A percentile compares a stretch with the other conserved stretches of the same genome.
Conservation (phyloP, 2,329 filamentous ascomycete genomes). For the Canariomyces notabilis region DNA sequence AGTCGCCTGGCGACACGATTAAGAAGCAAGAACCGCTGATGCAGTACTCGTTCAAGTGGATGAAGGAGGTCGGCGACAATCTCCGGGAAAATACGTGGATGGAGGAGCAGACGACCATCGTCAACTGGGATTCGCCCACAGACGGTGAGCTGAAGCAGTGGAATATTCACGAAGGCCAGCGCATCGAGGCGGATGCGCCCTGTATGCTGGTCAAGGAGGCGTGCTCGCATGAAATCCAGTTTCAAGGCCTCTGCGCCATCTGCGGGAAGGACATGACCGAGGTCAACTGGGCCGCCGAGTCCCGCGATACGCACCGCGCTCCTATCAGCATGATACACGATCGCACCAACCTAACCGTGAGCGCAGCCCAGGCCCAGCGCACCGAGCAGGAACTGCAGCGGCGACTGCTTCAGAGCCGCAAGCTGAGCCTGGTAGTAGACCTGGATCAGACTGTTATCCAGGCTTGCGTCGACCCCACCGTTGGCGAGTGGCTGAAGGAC, state of each 20-base stretch:
- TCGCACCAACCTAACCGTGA: conserved; percentile 81
- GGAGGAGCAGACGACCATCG: conserved; percentile 63
- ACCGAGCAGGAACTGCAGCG: conserved; percentile 84
- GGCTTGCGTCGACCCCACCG: conserved; percentile 91
- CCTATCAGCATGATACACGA: conserved; percentile 95
- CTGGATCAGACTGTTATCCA: conserved; percentile 98
- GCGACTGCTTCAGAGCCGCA: conserved; percentile 71
- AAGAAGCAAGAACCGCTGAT: conserved; percentile 73
- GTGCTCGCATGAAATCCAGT: conserved; percentile 87
- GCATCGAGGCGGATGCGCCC: conserved; percentile 53
- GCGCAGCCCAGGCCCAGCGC: conserved; percentile 70
- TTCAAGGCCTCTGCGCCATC: conserved; percentile 80
- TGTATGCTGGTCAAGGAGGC: conserved; percentile 80
- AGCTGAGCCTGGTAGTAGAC: conserved; percentile 92
- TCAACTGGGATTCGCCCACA: conserved; percentile 75
- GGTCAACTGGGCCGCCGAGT: conserved; percentile 76
- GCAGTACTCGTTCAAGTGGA: conserved; percentile 81
- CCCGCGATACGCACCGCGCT: conserved; percentile 75
- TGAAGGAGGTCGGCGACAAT: conserved; percentile 67
- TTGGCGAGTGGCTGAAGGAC: conserved; percentile 92
- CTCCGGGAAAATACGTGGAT: conserved; percentile 56
- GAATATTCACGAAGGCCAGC: conserved; percentile 64
- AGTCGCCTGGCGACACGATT: conserved; percentile 68
- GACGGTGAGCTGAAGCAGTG: conserved; percentile 76
- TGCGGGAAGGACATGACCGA: conserved; percentile 97